Evolutionary conservation across 2,329 filamentous ascomycete genomes (phyloP).

Genomic region (Achaetomium macrosporum): DNA sequence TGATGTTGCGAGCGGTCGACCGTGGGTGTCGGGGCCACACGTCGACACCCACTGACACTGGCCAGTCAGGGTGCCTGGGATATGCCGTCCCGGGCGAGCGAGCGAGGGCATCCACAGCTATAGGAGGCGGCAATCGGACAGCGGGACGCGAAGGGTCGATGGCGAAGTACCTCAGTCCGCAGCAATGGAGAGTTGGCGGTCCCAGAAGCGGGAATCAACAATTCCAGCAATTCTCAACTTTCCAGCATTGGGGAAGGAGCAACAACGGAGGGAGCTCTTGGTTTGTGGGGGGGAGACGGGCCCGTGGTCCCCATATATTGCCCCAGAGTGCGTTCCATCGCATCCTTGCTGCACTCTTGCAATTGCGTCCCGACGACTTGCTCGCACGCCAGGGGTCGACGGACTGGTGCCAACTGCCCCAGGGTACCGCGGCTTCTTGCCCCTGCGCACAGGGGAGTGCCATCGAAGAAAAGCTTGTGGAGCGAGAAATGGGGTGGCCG

Average conservation of each 20-base stretch:
- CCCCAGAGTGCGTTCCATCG: conserved; percentile 17
- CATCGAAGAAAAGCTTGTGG: conserved; percentile 16
- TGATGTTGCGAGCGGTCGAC: background rate
- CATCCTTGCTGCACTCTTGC: conserved; percentile 18
- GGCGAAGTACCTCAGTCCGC: background rate
- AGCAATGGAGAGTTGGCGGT: conserved; percentile 5
- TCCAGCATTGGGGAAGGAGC: background rate
- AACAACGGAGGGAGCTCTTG: conserved; percentile 7
- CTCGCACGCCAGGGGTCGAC: conserved; percentile 10
- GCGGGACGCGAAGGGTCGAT: too few species aligned
- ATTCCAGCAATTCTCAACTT: background rate
- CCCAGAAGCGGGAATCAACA: conserved; percentile 1
- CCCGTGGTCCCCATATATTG: conserved; percentile 19
- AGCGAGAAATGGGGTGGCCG: conserved; percentile 13
- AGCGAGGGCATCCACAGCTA: conserved; percentile 13
- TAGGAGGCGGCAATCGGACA: background rate
- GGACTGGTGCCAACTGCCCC: conserved; percentile 10
- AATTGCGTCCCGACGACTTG: conserved; percentile 14
- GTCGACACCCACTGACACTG: conserved; percentile 12
- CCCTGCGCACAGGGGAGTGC: conserved; percentile 13
- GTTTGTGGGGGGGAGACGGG: conserved; percentile 17
- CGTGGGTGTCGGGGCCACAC: conserved; percentile 4
- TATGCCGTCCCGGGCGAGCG: conserved; percentile 11
- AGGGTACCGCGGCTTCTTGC: conserved; percentile 13
- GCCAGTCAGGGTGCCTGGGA: conserved; percentile 9